A percentile compares a stretch with the other conserved stretches of the same genome.
phyloP scores from a whole-genome alignment of 305 asterid genomes.

The Rubia balearica region DNA sequence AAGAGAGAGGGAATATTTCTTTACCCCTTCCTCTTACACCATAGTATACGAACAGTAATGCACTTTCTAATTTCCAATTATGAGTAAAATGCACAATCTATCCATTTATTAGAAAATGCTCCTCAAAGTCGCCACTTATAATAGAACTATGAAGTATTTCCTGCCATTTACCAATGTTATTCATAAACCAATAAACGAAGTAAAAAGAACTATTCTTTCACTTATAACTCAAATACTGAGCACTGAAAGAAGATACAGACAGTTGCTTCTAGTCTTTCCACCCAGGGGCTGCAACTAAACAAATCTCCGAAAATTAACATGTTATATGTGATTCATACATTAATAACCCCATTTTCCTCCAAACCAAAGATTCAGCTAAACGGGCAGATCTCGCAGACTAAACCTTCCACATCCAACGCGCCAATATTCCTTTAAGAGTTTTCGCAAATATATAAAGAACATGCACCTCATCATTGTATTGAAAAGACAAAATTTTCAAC shows the following conservation, averaged over 20 bases:
- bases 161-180: background rate
- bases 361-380: background rate
- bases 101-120: background rate
- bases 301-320: background rate
- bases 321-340: background rate
- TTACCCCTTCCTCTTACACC: background rate
- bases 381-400: background rate
- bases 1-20: background rate
- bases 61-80: background rate
- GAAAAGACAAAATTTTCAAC: too few species aligned
- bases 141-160: background rate
- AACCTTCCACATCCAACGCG: background rate
- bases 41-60: background rate
- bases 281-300: too few species aligned
- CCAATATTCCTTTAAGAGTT: background rate
- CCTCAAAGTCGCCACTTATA: background rate
- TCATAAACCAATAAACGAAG: slow-evolving; percentile 1
- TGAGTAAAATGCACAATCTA: background rate
- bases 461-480: background rate
- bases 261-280: background rate
- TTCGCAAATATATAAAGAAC: background rate
- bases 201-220: background rate
- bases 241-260: background rate
- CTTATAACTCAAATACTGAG: background rate
- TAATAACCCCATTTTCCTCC: background rate